Evolutionary conservation across 2,329 filamentous ascomycete genomes (phyloP), one percentile per base, ranked within the genome.

Genomic region (Drechslera avenae): DNA sequence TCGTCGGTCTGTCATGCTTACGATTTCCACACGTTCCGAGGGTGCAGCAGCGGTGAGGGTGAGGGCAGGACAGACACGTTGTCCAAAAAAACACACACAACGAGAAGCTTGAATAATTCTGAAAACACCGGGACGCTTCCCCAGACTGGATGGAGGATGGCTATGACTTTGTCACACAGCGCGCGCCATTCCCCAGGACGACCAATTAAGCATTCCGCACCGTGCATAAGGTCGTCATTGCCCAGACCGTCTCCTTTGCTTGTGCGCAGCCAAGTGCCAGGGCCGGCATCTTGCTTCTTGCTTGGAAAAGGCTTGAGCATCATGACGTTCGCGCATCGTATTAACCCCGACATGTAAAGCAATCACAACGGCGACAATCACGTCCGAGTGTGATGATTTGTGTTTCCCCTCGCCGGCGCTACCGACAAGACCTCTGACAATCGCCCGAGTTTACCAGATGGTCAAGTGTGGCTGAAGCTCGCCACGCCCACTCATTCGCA

Each of bases 151-250:
- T 21, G 21, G 14, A 33, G 19, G 21, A 30, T 48, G 32, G 14
- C 16, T 12, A 32, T 39, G 40, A 21, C 23, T n/a, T n/a, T 23
- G 34, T 48, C 13, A 46, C 41, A 46, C 39, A 37, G 18, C 39
- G 26, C 39, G 26, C 39, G 31, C 21, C 12, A 32, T 39, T 47
- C 35, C 35, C 46, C 31, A 14, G 33, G 44, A 39, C 14, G 36
- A 35, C 49, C 39, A 56, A 48, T 59, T 52, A 63, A 64, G 62
- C 59, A 41, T 62, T 63, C 33, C 23, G 12, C 33, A 52, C 47
- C 49, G 49, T 31, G 55, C 40, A 44, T 28, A 44, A 42, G 32
- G 46, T 51, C 51, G 48, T 41, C 45, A 40, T 35, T 33, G 51
- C 46, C 47, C 50, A 57, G 51, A 30, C 44, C 39, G 39, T 28